Evolutionary conservation across 1,284 basidiomycete genomes (phyloP).

Genomic region (Trametes hirsuta): DNA sequence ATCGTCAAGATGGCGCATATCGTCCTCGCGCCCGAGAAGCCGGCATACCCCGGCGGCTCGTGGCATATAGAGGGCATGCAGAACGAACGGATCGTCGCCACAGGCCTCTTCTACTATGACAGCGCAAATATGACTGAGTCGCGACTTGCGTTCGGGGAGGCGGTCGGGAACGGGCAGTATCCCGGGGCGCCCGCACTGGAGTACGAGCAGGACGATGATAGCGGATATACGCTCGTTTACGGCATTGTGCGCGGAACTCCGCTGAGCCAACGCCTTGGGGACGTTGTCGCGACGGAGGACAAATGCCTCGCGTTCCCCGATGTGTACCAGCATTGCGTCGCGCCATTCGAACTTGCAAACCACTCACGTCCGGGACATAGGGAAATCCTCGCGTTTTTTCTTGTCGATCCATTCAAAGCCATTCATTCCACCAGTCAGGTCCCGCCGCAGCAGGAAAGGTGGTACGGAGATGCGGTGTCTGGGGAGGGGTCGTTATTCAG

Average conservation of each 20-base stretch:
- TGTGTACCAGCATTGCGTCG: slow-evolving; percentile 40
- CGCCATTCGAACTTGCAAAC: slow-evolving; percentile 35
- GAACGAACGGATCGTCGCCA: slow-evolving; percentile 53
- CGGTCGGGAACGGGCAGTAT: not conserved
- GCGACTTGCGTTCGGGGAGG: slow-evolving; percentile 13
- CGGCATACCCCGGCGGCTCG: slow-evolving; percentile 35
- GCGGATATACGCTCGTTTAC: slow-evolving; percentile 1
- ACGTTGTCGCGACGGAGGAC: slow-evolving; percentile 26
- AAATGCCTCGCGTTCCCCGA: slow-evolving; percentile 38
- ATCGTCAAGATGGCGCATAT: slow-evolving; percentile 58
- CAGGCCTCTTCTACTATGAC: slow-evolving; percentile 41
- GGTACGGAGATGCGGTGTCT: slow-evolving; percentile 17
- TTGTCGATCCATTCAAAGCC: slow-evolving; percentile 33
- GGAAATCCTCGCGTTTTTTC: slow-evolving; percentile 39
- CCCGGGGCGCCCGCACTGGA: not conserved
- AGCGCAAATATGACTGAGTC: slow-evolving; percentile 23
- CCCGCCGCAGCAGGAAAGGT: slow-evolving; percentile 23
- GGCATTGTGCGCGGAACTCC: not conserved
- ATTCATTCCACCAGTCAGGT: slow-evolving; percentile 25
- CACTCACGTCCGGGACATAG: slow-evolving; percentile 34
- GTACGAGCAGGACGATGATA: slow-evolving; percentile 2
- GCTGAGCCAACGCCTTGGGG: slow-evolving; percentile 26
- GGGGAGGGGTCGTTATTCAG: not conserved
- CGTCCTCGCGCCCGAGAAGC: slow-evolving; percentile 46
- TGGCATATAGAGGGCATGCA: slow-evolving; percentile 43